A percentile compares a stretch with the other conserved stretches of the same genome.
Conservation (phyloP, 176 grass and related monocot species). For the Urochloa ruziziensis region DNA sequence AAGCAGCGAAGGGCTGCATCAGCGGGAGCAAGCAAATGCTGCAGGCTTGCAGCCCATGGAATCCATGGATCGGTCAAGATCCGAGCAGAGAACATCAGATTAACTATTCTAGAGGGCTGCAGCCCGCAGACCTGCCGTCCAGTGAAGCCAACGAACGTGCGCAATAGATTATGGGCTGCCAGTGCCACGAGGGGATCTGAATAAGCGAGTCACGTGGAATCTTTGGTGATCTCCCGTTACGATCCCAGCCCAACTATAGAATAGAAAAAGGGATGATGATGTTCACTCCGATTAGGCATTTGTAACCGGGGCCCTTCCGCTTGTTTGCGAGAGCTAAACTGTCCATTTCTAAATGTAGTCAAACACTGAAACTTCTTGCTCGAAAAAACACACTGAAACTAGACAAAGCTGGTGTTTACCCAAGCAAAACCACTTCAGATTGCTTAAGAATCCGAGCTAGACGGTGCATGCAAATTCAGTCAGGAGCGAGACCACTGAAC, state of each 20-base stretch:
- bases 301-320: too few relatives aligned
- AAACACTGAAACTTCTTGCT: too few relatives aligned
- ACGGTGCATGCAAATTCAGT: neutral
- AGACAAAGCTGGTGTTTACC: too few relatives aligned
- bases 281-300: too few relatives aligned
- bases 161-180: neutral
- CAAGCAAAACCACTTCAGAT: neutral
- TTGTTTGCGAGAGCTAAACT: too few relatives aligned
- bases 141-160: conserved; percentile 14
- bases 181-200: too few relatives aligned
- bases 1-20: neutral
- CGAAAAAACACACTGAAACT: too few relatives aligned
- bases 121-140: neutral
- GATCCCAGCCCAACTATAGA: neutral
- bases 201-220: neutral
- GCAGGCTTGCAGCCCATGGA: neutral
- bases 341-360: too few relatives aligned
- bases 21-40: neutral
- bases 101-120: neutral
- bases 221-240: neutral
- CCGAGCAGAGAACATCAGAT: conserved; percentile 4
- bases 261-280: neutral
- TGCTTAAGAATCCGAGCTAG: neutral
- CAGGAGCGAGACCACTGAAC: too few relatives aligned
- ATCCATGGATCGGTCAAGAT: neutral